A percentile compares a stretch with the other conserved stretches of the same genome.
Evolutionary conservation across 2,329 filamentous ascomycete species (phyloP).

Genomic region (Pseudopithomyces maydicus): DNA sequence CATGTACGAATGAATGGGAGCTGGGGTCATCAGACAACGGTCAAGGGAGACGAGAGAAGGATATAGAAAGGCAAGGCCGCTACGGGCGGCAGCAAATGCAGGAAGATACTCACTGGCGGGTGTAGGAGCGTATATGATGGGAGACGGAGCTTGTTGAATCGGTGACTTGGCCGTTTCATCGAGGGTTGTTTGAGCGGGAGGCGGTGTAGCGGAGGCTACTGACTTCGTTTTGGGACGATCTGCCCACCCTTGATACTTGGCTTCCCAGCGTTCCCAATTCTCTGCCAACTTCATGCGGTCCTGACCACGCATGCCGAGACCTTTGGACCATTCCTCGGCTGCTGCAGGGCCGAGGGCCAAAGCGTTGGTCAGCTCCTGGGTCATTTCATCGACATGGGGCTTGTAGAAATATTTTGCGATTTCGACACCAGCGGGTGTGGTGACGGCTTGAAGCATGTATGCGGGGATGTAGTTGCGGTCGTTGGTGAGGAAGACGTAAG

Average conservation of each 20-base stretch:
- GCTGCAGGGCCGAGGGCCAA: constrained; percentile 70
- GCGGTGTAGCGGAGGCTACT: constrained; percentile 16
- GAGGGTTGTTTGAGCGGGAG: constrained; percentile 23
- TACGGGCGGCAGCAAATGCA: constrained; percentile 19
- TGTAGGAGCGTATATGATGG: constrained; percentile 38
- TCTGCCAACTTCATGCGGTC: constrained; percentile 64
- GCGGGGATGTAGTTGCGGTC: constrained; percentile 66
- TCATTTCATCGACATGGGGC: constrained; percentile 66
- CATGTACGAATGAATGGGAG: constrained; percentile 30
- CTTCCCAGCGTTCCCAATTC: constrained; percentile 78
- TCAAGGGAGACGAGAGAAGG: constrained; percentile 25
- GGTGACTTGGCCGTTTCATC: constrained; percentile 31
- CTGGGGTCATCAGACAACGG: constrained; percentile 38
- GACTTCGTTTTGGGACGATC: constrained; percentile 22
- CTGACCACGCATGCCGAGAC: constrained; percentile 68
- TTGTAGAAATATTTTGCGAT: constrained; percentile 71
- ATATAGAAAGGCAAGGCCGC: constrained; percentile 20
- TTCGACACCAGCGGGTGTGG: constrained; percentile 54
- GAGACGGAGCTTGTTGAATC: constrained; percentile 30
- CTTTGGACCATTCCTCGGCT: constrained; percentile 79
- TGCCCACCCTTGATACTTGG: constrained; percentile 41
- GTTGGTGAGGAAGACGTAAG: constrained; percentile 68
- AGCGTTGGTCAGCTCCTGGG: constrained; percentile 66
- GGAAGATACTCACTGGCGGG: constrained; percentile 41
- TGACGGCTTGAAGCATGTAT: constrained; percentile 58